phyloP scores from a whole-genome alignment of 2,329 filamentous ascomycete genomes.

The Aureobasidium pullulans region DNA sequence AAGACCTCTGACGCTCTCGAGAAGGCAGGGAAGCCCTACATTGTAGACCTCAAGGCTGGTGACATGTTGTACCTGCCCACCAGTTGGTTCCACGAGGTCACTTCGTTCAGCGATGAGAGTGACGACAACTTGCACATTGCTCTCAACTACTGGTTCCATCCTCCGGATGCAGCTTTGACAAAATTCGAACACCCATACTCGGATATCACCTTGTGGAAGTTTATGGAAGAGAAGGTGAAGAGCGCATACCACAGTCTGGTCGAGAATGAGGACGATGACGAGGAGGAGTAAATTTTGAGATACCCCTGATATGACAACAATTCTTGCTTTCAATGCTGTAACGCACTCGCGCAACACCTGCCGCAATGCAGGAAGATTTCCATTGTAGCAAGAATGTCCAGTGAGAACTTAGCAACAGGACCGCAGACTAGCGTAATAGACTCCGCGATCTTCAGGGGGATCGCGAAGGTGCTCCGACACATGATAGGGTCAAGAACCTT shows the following conservation, averaged over 20 bases:
- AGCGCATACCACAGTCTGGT: background rate
- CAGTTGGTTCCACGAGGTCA: constrained; percentile 10
- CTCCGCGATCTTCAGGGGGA: too few relatives aligned
- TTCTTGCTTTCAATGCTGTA: too few relatives aligned
- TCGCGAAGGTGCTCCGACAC: too few relatives aligned
- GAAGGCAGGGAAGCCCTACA: constrained; percentile 2
- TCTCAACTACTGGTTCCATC: constrained; percentile 13
- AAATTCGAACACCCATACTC: background rate
- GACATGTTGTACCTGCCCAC: constrained; percentile 12
- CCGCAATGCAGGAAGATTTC: too few relatives aligned
- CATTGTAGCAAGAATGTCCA: too few relatives aligned
- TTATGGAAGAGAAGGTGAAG: constrained; percentile 2
- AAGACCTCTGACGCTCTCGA: background rate
- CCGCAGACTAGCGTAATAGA: too few relatives aligned
- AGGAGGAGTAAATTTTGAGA: background rate
- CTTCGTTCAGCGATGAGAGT: background rate
- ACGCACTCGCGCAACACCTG: too few relatives aligned
- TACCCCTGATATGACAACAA: background rate
- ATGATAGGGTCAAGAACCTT: too few relatives aligned
- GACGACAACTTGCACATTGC: constrained; percentile 7
- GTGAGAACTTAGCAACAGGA: too few relatives aligned
- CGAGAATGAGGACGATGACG: background rate
- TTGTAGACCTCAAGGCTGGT: constrained; percentile 5
- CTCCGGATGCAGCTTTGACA: background rate
- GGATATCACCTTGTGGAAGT: background rate